A percentile compares a stretch with the other conserved stretches of the same genome.
These are phyloP conservation scores for Brassica balearica DNA, from an alignment of 441 rosid species.

Conservation along the genomic window DNA sequence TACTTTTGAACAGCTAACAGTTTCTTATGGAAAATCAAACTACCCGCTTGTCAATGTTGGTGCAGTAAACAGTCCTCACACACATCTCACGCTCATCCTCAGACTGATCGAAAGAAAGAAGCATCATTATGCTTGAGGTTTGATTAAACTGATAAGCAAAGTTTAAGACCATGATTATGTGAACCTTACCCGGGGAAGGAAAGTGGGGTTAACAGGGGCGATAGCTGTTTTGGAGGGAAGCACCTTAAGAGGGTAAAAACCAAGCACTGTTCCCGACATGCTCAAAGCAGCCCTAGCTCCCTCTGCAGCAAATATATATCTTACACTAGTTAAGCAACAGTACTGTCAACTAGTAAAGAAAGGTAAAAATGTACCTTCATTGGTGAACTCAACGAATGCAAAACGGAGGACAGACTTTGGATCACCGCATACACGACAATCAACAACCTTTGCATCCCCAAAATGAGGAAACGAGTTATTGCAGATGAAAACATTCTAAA, in stretches of 20 bases:
- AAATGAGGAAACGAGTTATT: slow-evolving; percentile 13
- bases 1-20: background rate
- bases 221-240: slow-evolving; percentile 98
- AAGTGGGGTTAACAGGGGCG: slow-evolving; percentile 98
- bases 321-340: slow-evolving; percentile 31
- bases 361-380: slow-evolving; percentile 63
- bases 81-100: slow-evolving; percentile 99
- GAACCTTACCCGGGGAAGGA: slow-evolving; percentile 77
- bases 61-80: slow-evolving; percentile 90
- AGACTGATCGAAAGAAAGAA: slow-evolving; percentile 54
- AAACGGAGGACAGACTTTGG: slow-evolving; percentile 92
- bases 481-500: slow-evolving; percentile 17
- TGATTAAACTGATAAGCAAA: slow-evolving; percentile 1
- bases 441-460: slow-evolving; percentile 65
- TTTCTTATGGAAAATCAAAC: slow-evolving; percentile 6
- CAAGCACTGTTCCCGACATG: slow-evolving; percentile 87
- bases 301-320: slow-evolving; percentile 57
- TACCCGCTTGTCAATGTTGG: slow-evolving; percentile 96
- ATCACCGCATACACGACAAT: slow-evolving; percentile 97
- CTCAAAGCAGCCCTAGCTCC: slow-evolving; percentile 85
- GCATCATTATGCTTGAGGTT: slow-evolving; percentile 11
- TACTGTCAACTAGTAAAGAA: slow-evolving; percentile 14
- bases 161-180: slow-evolving; percentile 9
- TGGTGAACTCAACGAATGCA: slow-evolving; percentile 82
- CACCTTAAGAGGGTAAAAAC: slow-evolving; percentile 88